Evolutionary conservation across 2,329 filamentous ascomycete species (phyloP).

Genomic region (Colletotrichum aenigma): DNA sequence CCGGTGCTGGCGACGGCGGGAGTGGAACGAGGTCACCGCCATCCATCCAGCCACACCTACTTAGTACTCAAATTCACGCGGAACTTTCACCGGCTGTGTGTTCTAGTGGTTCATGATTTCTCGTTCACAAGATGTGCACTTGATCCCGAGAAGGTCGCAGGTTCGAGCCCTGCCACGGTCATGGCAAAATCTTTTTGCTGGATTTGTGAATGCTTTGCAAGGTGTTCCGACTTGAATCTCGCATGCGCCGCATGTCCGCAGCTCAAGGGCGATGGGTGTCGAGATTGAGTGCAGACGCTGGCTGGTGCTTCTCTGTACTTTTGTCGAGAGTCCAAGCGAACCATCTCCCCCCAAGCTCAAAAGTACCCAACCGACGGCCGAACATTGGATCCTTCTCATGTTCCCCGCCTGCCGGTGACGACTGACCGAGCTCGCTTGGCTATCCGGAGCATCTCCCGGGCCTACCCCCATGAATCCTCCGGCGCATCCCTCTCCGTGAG

Average conservation of each 20-base stretch:
- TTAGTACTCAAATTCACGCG: neutral
- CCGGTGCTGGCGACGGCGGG: neutral
- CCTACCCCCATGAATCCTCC: neutral
- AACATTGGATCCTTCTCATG: neutral
- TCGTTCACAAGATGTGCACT: neutral
- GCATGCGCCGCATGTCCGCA: neutral
- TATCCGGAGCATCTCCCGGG: neutral
- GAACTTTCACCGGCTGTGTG: neutral
- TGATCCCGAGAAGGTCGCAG: neutral
- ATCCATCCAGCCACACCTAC: accelerated
- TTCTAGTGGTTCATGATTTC: neutral
- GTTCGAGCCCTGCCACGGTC: neutral
- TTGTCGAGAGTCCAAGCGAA: neutral
- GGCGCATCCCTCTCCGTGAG: accelerated
- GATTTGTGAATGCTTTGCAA: accelerated
- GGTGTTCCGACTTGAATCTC: neutral
- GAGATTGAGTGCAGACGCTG: neutral
- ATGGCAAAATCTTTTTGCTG: neutral
- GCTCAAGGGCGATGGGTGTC: accelerated
- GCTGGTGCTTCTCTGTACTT: neutral
- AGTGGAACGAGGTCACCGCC: accelerated
- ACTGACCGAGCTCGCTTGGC: neutral
- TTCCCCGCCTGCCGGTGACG: neutral
- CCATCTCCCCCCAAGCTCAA: neutral
- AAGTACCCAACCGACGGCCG: neutral